phyloP scores from a whole-genome alignment of 306 rosid genomes.

The Inga laurina region DNA sequence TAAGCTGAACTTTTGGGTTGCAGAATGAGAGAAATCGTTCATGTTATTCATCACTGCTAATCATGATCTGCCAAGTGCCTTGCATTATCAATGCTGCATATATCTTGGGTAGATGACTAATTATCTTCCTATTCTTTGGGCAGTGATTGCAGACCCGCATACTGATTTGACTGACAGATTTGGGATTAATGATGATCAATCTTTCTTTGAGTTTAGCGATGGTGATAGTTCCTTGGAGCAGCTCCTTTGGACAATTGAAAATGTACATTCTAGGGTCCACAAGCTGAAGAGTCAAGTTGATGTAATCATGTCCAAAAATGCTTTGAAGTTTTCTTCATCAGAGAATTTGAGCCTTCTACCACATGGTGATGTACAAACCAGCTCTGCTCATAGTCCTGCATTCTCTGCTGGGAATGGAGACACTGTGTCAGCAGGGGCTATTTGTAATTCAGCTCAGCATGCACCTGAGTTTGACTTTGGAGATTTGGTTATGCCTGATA shows the following conservation, averaged over 20 bases:
- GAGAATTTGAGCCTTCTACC: slow-evolving; percentile 79
- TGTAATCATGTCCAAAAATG: slow-evolving; percentile 56
- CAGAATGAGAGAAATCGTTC: slow-evolving; percentile 9
- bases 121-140: slow-evolving; percentile 16
- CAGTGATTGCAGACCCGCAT: slow-evolving; percentile 52
- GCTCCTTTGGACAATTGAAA: slow-evolving; percentile 73
- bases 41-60: slow-evolving; percentile 18
- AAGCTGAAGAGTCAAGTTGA: slow-evolving; percentile 66
- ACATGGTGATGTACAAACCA: slow-evolving; percentile 67
- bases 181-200: slow-evolving; percentile 45
- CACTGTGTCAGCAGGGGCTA: slow-evolving; percentile 55
- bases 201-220: slow-evolving; percentile 52
- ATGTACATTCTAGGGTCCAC: slow-evolving; percentile 64
- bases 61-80: slow-evolving; percentile 8
- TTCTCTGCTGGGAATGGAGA: slow-evolving; percentile 74
- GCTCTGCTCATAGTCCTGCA: slow-evolving; percentile 74
- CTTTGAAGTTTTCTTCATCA: slow-evolving; percentile 65
- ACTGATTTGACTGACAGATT: slow-evolving; percentile 53
- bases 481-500: slow-evolving; percentile 66
- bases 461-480: slow-evolving; percentile 60
- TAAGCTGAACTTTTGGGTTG: background rate
- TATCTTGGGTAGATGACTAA: slow-evolving; percentile 20
- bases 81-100: slow-evolving; percentile 14
- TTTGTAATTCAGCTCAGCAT: slow-evolving; percentile 50
- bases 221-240: slow-evolving; percentile 62